Evolutionary conservation across 116 monocot species (phyloP), one percentile per base, ranked within the genome.

Genomic region (Cymodocea nodosa): DNA sequence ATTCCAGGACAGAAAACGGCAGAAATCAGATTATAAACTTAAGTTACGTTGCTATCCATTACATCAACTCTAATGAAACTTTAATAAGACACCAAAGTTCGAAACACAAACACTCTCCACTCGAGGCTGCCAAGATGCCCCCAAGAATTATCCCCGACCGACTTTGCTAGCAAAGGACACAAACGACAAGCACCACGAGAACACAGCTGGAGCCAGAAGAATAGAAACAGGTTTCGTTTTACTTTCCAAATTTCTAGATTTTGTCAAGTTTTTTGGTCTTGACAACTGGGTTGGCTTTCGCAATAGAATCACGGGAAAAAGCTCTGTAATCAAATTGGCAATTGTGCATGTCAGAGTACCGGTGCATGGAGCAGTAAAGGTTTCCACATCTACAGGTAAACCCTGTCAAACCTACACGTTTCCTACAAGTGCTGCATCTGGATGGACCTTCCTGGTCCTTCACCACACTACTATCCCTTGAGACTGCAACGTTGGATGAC

Each of bases 341-440:
- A 2, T 69, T 40, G 8, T 82, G 82, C 9, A 23, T 69, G 17
- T 82, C 82, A 0, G 78, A 73, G 66, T 78, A 75, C 14, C 78
- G 71, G 23, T 82, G 82, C 23, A 15, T 2, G 0, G 78, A 35
- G 56, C 82, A 82, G 56, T 69, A 82, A 8, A 67, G 36, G 18
- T 53, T 40, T 18, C 82, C 82, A 24, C 82, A 82, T 22, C 82
- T 63, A 52, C 82, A 82, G 8, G 56, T 64, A 30, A 82, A 82
- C 15, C 78, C 74, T 10, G 71, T 71, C 50, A 82, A 16, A 14
- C 78, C 78, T 20, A 78, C 82, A 49, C 35, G 71, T 59, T 69
- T 82, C 17, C 49, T 40, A 56, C 82, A 82, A 0, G 50, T 13
- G 12, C 15, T 16, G 66, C 82, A 78, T 23, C 82, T 50, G 15